Percentiles rank a stretch among this genome's conserved stretches.
These are phyloP conservation scores for Boeremia exigua DNA, from an alignment of 2,329 filamentous ascomycete genomes.

Conservation along the genomic window DNA sequence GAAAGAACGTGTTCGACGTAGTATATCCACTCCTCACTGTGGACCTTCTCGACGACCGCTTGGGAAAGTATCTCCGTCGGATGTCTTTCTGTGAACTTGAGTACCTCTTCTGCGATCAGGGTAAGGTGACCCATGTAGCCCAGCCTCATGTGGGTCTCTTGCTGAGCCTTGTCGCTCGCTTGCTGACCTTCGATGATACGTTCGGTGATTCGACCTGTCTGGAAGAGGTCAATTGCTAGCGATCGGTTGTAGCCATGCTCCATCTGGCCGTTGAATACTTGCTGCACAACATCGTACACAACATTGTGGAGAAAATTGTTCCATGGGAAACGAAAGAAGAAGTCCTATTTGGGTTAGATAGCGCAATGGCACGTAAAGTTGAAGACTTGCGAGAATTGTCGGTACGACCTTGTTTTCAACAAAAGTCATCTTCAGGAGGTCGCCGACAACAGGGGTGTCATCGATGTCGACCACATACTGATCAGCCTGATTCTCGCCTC, in stretches of 20 bases:
- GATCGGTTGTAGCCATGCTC: conserved; percentile 91
- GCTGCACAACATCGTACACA: conserved; percentile 97
- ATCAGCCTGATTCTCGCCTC: conserved; percentile 34
- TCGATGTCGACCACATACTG: conserved; percentile 65
- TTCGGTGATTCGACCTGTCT: conserved; percentile 85
- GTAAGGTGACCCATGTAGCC: conserved; percentile 99
- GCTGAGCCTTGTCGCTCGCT: conserved; percentile 84
- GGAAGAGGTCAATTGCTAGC: conserved; percentile 90
- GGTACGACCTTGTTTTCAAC: conserved; percentile 93
- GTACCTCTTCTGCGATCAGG: conserved; percentile 95
- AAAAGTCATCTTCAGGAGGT: conserved; percentile 94
- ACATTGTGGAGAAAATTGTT: conserved; percentile 99
- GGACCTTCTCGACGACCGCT: conserved; percentile 83
- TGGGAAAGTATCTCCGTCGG: conserved; percentile 86
- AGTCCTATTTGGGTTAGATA: conserved; percentile 66
- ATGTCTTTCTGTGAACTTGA: conserved; percentile 96
- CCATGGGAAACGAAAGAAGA: conserved; percentile 99
- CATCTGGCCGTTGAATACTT: conserved; percentile 98
- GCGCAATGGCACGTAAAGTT: background rate
- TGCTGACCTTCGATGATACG: conserved; percentile 91
- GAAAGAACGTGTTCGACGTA: conserved; percentile 94
- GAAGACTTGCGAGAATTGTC: conserved; percentile 81
- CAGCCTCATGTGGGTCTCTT: conserved; percentile 83
- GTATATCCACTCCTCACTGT: conserved; percentile 88
- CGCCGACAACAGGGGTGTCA: conserved; percentile 83